These are phyloP conservation scores for Trichoderma sp. DNA, from an alignment of 2,329 filamentous ascomycete species.

Conservation along the genomic window DNA sequence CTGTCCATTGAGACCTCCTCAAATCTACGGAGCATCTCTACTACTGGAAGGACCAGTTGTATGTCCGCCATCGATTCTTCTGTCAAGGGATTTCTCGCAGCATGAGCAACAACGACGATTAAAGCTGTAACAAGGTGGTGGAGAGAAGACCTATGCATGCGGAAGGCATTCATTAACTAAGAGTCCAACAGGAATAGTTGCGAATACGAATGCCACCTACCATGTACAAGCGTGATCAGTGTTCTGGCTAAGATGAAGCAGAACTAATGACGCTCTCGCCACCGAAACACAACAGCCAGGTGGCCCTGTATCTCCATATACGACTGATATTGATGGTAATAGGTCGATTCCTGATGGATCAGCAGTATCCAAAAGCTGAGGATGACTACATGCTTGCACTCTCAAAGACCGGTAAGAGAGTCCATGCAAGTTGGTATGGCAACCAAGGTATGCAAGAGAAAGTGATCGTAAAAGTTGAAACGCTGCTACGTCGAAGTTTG, in stretches of 20 bases:
- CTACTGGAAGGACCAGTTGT: background rate
- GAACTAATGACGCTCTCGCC: background rate
- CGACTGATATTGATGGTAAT: background rate
- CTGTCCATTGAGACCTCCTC: background rate
- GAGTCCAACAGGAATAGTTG: background rate
- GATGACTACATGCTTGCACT: background rate
- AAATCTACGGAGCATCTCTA: slow-evolving; percentile 1
- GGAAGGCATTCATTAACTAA: background rate
- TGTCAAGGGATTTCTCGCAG: background rate
- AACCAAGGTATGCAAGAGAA: background rate
- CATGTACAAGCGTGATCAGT: background rate
- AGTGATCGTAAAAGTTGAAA: background rate
- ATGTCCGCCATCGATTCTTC: slow-evolving; percentile 6
- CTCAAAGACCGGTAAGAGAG: background rate
- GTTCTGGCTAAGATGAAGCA: background rate
- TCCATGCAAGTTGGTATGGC: background rate
- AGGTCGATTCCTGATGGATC: background rate
- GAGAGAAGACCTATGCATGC: background rate
- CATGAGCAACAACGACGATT: background rate
- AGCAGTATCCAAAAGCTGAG: background rate
- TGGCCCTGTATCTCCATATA: background rate
- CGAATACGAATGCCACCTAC: background rate
- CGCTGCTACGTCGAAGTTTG: background rate
- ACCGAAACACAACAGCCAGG: background rate
- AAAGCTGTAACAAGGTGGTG: background rate